Evolutionary conservation across 176 grass and related monocot genomes (phyloP).

Genomic region (Carex myosuroides): DNA sequence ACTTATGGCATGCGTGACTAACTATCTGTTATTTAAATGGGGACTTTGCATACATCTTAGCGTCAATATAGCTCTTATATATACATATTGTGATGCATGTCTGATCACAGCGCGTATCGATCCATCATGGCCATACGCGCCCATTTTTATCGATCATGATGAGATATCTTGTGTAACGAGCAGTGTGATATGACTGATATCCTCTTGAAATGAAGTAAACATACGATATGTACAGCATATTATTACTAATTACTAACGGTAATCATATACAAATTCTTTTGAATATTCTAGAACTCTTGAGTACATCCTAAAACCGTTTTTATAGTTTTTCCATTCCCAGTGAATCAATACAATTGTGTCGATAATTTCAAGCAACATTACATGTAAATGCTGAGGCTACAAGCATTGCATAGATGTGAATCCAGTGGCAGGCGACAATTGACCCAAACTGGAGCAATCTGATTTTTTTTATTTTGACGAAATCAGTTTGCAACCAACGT

Average conservation of each 20-base stretch:
- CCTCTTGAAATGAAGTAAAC: background rate
- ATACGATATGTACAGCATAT: background rate
- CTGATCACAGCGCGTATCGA: too few species aligned
- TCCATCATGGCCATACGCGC: too few species aligned
- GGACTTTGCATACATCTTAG: background rate
- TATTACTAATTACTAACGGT: background rate
- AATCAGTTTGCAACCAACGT: too few species aligned
- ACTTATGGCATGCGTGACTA: constrained; percentile 5
- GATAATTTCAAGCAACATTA: too few species aligned
- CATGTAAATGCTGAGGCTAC: too few species aligned
- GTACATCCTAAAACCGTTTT: background rate
- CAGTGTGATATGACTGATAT: background rate
- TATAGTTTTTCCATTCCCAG: too few species aligned
- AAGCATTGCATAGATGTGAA: too few species aligned
- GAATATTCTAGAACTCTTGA: background rate
- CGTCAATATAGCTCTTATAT: background rate
- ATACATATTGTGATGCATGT: background rate
- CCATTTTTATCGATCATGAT: background rate
- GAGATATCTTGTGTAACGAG: background rate
- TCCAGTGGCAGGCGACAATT: too few species aligned
- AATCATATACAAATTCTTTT: background rate
- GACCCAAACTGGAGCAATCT: too few species aligned
- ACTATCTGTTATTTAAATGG: background rate
- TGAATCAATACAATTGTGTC: too few species aligned
- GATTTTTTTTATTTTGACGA: too few species aligned